These are phyloP conservation scores for Fraxinus anomala DNA, from an alignment of 257 asterid species.

Conservation along the genomic window DNA sequence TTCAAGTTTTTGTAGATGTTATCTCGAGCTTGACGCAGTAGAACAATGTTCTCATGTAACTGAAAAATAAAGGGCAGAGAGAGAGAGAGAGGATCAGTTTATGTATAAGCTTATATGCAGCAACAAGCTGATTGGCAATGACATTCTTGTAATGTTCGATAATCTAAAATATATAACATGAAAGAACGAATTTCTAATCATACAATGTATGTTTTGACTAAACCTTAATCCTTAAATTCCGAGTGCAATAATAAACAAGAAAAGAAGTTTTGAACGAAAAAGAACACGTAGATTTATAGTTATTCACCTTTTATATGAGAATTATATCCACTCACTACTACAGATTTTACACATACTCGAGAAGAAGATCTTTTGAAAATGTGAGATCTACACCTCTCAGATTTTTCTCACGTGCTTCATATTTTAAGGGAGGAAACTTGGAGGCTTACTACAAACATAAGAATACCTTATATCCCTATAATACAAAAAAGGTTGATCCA, in stretches of 20 bases:
- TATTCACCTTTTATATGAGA: neutral
- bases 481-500: too few species aligned
- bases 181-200: too few species aligned
- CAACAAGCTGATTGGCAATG: neutral
- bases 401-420: neutral
- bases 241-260: neutral
- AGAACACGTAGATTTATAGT: neutral
- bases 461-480: too few species aligned
- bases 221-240: too few species aligned
- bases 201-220: too few species aligned
- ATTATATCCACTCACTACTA: neutral
- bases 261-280: neutral
- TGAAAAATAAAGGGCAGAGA: conserved; percentile 31
- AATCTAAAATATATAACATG: too few species aligned
- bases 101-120: neutral
- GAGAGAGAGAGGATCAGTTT: conserved; percentile 13
- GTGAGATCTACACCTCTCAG: neutral
- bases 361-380: too few species aligned
- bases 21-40: conserved; percentile 71
- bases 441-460: too few species aligned
- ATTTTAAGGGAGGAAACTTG: too few species aligned
- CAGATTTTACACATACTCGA: neutral
- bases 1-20: conserved; percentile 60
- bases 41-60: conserved; percentile 69
- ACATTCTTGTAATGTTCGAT: neutral